These are phyloP conservation scores for Globisporangium sylvaticum DNA, from an alignment of 352 stramenopile species.

Conservation along the genomic window DNA sequence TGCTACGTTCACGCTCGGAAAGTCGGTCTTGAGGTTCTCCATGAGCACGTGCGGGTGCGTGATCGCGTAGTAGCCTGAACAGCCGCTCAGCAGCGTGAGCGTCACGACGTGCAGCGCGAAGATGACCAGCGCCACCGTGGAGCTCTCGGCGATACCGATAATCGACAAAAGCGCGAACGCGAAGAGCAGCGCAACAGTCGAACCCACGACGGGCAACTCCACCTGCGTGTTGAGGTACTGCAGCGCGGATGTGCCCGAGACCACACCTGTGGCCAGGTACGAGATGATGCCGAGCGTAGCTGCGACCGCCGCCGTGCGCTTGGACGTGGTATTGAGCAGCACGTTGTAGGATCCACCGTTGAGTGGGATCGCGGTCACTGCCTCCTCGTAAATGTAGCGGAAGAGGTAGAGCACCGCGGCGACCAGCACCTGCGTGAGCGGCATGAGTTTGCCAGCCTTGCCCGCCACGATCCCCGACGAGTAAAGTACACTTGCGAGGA, in stretches of 20 bases:
- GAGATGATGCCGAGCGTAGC: conserved; percentile 89
- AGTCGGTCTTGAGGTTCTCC: conserved; percentile 65
- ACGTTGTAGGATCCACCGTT: conserved; percentile 92
- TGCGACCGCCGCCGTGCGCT: conserved; percentile 84
- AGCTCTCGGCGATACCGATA: conserved; percentile 85
- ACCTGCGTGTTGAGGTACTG: conserved; percentile 62
- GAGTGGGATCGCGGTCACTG: conserved; percentile 85
- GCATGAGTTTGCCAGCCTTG: conserved; percentile 83
- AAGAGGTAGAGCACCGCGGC: conserved; percentile 64
- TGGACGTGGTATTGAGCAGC: conserved; percentile 90
- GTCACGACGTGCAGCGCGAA: conserved; percentile 82
- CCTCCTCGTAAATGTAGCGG: conserved; percentile 89
- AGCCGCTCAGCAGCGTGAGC: conserved; percentile 64
- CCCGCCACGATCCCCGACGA: conserved; percentile 62
- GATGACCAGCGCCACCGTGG: conserved; percentile 78
- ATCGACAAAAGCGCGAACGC: conserved; percentile 81
- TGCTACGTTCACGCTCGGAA: conserved; percentile 49
- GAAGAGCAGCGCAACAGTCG: conserved; percentile 63
- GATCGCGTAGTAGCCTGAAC: conserved; percentile 57
- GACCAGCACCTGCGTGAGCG: conserved; percentile 79
- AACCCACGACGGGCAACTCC: conserved; percentile 32
- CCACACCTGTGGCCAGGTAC: conserved; percentile 87
- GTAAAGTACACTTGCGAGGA: conserved; percentile 87
- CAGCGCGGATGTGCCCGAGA: conserved; percentile 57
- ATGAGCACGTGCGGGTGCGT: conserved; percentile 51